phyloP scores from a whole-genome alignment of 306 rosid genomes.

The Vachellia pachyceras region DNA sequence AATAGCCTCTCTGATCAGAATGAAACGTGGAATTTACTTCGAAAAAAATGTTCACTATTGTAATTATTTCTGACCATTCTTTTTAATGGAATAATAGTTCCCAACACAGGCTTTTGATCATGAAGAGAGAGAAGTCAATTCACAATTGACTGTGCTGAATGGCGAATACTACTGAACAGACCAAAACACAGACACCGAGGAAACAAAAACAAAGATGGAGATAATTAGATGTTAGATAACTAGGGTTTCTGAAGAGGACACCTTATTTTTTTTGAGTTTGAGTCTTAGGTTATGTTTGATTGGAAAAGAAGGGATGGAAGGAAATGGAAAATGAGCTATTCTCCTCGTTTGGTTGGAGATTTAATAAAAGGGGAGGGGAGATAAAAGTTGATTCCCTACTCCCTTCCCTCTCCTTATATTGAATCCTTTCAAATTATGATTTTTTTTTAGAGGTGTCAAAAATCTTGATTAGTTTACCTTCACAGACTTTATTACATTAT shows the following conservation, averaged over 20 bases:
- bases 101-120: background rate
- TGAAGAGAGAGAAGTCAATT: background rate
- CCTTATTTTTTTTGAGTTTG: background rate
- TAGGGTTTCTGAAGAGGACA: background rate
- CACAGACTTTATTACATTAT: no score
- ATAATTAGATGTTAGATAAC: background rate
- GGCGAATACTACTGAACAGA: background rate
- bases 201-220: background rate
- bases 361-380: no score
- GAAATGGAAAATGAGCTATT: no score
- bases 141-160: background rate
- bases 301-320: no score
- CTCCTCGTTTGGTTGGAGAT: no score
- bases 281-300: no score
- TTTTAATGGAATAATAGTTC: background rate
- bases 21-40: background rate
- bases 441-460: no score
- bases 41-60: background rate
- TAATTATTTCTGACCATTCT: background rate
- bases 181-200: background rate
- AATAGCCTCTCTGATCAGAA: background rate
- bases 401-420: no score
- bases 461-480: no score
- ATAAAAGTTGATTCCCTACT: no score
- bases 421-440: no score